Percentiles rank a stretch among this genome's conserved stretches.
Conservation (phyloP, 2,329 filamentous ascomycete genomes). For the Aspergillus sclerotialis region DNA sequence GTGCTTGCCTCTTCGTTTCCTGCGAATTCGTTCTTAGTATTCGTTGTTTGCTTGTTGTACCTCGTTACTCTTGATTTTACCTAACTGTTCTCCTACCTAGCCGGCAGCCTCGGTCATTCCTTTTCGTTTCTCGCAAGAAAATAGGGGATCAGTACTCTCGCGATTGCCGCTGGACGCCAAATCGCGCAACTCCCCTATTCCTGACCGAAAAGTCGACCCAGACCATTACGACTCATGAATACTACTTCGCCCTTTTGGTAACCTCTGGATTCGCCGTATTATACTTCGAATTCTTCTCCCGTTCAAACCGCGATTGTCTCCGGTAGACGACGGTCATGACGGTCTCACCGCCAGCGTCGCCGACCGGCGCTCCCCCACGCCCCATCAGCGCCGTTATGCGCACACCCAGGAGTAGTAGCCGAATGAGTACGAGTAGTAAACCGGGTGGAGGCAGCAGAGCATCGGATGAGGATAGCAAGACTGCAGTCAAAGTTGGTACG, state of each 20-base stretch:
- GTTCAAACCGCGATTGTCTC: constrained; percentile 1
- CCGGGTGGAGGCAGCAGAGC: constrained; percentile 68
- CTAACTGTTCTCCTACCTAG: constrained; percentile 1
- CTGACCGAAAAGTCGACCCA: too few relatives aligned
- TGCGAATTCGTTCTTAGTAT: not conserved
- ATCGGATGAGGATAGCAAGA: constrained; percentile 84
- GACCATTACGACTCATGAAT: constrained; percentile 11
- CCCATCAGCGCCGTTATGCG: constrained; percentile 77
- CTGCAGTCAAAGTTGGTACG: constrained; percentile 93
- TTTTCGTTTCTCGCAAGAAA: constrained; percentile 3
- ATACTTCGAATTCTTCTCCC: constrained; percentile 1
- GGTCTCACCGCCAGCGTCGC: constrained; percentile 64
- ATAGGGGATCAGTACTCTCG: too few relatives aligned
- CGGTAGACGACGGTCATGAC: constrained; percentile 45
- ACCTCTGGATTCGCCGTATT: too few relatives aligned
- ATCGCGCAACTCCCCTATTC: constrained; percentile 9
- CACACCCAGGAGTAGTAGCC: constrained; percentile 70
- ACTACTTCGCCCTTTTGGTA: constrained; percentile 4
- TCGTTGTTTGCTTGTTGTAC: not conserved
- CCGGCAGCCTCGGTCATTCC: not conserved
- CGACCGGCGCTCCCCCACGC: constrained; percentile 51
- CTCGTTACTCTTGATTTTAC: not conserved
- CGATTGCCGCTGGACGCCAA: constrained; percentile 16
- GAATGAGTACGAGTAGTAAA: constrained; percentile 74
- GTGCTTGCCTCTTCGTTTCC: constrained; percentile 1